phyloP scores from a whole-genome alignment of 805 yeast species.

The Sungouiella thailandica region DNA sequence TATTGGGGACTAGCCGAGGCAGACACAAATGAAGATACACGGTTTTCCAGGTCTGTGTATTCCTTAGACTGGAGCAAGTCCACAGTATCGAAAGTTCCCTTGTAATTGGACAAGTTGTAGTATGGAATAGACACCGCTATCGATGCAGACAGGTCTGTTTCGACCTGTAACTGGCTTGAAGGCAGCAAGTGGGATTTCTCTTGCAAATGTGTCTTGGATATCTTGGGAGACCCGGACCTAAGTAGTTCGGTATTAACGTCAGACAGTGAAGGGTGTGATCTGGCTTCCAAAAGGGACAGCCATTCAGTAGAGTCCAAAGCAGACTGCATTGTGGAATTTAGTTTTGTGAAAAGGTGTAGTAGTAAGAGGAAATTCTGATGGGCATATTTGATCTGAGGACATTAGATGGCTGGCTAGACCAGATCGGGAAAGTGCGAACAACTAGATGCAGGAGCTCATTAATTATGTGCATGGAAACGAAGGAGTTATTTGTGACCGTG shows the following conservation, averaged over 20 bases:
- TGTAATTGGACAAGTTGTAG: conserved; percentile 11
- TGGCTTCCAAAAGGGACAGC: conserved; percentile 1
- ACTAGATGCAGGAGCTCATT: no score
- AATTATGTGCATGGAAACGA: no score
- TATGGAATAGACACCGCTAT: conserved; percentile 5
- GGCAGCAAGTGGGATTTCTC: background rate
- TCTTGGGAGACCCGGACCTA: background rate
- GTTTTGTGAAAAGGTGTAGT: background rate
- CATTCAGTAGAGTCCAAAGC: background rate
- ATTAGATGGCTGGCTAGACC: background rate
- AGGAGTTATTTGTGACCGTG: no score
- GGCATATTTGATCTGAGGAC: no score
- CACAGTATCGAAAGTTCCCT: conserved; percentile 11
- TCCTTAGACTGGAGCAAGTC: conserved; percentile 15
- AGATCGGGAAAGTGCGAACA: no score
- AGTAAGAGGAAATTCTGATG: background rate
- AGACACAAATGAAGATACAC: no score
- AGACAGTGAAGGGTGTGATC: conserved; percentile 1
- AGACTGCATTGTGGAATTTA: background rate
- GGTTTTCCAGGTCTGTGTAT: no score
- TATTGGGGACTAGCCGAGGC: conserved; percentile 13
- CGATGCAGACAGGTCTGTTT: conserved; percentile 9
- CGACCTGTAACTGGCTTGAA: conserved; percentile 2
- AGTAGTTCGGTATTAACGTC: conserved; percentile 1
- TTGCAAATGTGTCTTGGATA: no score